Evolutionary conservation across 2,329 filamentous ascomycete species (phyloP).

Genomic region (Ceratocystis destructans): DNA sequence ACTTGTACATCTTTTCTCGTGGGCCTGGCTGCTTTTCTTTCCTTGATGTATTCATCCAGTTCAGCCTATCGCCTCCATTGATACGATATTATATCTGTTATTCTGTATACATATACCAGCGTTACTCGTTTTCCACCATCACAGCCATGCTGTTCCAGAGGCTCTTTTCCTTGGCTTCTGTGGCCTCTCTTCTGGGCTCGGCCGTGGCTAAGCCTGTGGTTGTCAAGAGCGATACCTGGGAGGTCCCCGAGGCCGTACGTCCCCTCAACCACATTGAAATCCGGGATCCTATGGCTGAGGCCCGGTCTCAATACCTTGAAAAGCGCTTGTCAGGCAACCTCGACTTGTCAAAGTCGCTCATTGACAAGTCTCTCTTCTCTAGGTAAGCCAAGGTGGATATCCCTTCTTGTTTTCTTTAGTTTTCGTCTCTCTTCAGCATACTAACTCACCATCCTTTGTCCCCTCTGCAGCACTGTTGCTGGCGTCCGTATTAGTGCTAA

Average conservation of each 20-base stretch:
- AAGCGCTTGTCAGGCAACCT: conserved; percentile 21
- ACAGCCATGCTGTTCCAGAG: background rate
- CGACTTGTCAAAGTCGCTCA: conserved; percentile 8
- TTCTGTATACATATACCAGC: background rate
- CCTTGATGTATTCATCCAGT: background rate
- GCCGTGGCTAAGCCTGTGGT: conserved; percentile 14
- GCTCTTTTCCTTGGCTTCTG: conserved; percentile 6
- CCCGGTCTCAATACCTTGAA: conserved; percentile 19
- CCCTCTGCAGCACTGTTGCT: conserved; percentile 13
- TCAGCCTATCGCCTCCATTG: background rate
- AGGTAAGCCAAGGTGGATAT: background rate
- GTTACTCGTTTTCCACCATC: background rate
- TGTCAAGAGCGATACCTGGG: conserved; percentile 8
- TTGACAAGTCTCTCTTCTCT: conserved; percentile 1
- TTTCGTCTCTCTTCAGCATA: background rate
- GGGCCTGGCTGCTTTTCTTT: background rate
- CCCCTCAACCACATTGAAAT: conserved; percentile 17
- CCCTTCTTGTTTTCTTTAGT: background rate
- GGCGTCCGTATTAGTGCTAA: conserved; percentile 25
- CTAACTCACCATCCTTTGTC: background rate
- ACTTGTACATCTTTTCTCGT: background rate
- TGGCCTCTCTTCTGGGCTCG: conserved; percentile 5
- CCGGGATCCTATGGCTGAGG: conserved; percentile 16
- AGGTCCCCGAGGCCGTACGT: conserved; percentile 10
- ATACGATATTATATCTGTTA: background rate